Percentiles rank a stretch among this genome's conserved stretches.
phyloP scores from a whole-genome alignment of 2,329 filamentous ascomycete genomes.

The Paraconiothyrium sp. region DNA sequence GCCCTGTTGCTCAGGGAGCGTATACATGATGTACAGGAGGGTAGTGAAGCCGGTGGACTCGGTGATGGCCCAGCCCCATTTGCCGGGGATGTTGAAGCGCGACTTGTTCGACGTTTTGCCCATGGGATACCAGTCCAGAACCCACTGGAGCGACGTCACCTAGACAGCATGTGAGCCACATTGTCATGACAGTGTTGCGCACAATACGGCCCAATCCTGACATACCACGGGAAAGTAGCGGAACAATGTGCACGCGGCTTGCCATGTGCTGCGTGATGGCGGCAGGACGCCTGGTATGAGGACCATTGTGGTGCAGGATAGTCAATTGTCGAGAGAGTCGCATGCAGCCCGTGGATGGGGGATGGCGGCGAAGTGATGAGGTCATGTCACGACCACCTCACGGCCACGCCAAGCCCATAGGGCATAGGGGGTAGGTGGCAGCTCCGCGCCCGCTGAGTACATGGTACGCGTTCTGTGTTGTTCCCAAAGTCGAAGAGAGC shows the following conservation, averaged over 20 bases:
- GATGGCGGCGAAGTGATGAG: slow-evolving; percentile 8
- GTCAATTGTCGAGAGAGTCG: not conserved
- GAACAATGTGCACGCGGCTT: slow-evolving; percentile 55
- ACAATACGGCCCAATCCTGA: not conserved
- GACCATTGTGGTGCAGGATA: slow-evolving; percentile 41
- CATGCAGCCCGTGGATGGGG: not conserved
- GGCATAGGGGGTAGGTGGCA: not conserved
- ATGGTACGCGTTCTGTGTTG: not conserved
- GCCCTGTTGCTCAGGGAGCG: slow-evolving; percentile 68
- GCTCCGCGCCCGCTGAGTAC: not conserved
- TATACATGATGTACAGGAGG: slow-evolving; percentile 80
- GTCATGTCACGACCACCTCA: slow-evolving; percentile 11
- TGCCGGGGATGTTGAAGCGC: slow-evolving; percentile 85
- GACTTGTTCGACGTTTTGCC: slow-evolving; percentile 87
- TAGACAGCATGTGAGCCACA: slow-evolving; percentile 49
- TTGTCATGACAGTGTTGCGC: not conserved
- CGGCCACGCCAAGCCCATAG: slow-evolving; percentile 18
- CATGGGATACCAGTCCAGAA: slow-evolving; percentile 80
- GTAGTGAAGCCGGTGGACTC: slow-evolving; percentile 81
- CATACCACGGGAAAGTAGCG: slow-evolving; percentile 62
- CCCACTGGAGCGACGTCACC: slow-evolving; percentile 79
- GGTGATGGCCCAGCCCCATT: slow-evolving; percentile 88
- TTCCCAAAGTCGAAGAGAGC: not conserved
- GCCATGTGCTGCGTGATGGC: slow-evolving; percentile 62
- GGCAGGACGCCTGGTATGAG: slow-evolving; percentile 57